phyloP scores from a whole-genome alignment of 202 grass and related monocot genomes.

The Panicum virgatum region DNA sequence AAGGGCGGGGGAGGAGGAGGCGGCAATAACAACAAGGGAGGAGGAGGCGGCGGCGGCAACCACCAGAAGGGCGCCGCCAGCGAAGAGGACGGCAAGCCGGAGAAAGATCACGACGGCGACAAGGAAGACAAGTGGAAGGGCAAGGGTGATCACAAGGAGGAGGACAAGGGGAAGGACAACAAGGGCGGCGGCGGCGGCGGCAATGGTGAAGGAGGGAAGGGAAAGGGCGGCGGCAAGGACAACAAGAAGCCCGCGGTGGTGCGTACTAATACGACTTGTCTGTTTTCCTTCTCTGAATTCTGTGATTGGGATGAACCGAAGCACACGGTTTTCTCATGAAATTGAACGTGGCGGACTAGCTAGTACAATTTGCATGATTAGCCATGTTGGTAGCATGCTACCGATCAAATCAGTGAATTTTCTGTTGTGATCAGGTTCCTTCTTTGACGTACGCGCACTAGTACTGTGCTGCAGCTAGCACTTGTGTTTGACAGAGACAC shows the following conservation, averaged over 20 bases:
- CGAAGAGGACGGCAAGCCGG: conserved; percentile 6
- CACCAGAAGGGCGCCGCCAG: conserved; percentile 1
- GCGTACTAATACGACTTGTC: neutral
- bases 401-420: neutral
- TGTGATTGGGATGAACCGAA: neutral
- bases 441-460: neutral
- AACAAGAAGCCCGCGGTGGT: conserved; percentile 48
- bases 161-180: conserved; percentile 28
- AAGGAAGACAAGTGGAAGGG: neutral
- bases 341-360: neutral
- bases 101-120: neutral
- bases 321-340: neutral
- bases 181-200: neutral
- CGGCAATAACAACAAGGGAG: neutral
- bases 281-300: neutral
- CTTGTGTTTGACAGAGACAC: neutral
- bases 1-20: neutral
- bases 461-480: neutral
- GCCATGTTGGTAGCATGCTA: neutral
- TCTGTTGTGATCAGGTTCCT: neutral
- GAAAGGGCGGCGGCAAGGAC: conserved; percentile 41
- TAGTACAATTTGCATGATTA: neutral
- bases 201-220: neutral
- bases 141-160: neutral
- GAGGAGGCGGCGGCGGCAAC: neutral